Evolutionary conservation across 106 monocot species (phyloP), one percentile per base, ranked within the genome.

Genomic region (Alisma plantagoaquatica): DNA sequence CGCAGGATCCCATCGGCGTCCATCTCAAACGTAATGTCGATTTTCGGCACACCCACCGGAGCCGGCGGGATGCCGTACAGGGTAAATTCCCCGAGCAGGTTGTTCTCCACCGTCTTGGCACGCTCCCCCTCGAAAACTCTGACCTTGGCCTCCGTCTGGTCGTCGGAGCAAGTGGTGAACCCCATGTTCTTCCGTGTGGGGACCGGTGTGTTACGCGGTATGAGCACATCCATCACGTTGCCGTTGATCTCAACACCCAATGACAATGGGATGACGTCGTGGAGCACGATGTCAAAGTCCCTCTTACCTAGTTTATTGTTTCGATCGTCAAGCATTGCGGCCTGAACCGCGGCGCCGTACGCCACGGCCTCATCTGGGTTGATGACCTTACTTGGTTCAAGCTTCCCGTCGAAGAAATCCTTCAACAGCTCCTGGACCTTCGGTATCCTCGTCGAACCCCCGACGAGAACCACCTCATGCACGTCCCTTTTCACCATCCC

Each of bases 11-110:
- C 82, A 27, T 82, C 73, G 9, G 73, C 82, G 30, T 77, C 77
- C 15, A 83, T 77, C 43, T 74, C 77, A 14, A 83, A 83, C 66
- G 70, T 66, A 17, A 83, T 74, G 0, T 55, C 71, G 57, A 83
- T 74, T 54, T 77, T 69, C 4, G 83, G 74, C 1, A 70, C 77
- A 27, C 83, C 77, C n/a, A 61, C 30, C 2, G 82, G 82, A 2
- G 77, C 82, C 9, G 82, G 77, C 2, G 77, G 82, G 23, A 82
- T 82, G 33, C 82, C 77, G 10, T 73, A 49, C 16, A 82, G 77
- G 53, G 73, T 70, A 48, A 79, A 84, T 42, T 79, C 75, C 23
- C 84, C 84, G 8, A 84, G 62, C 1, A 55, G 55, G 32, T 55
- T 55, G 19, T 55, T 55, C 18, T 55, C 55, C 33, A 10, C 38